Base-by-base conservation (phyloP, 306 rosid genomes). In the Vigna radiata region DNA sequence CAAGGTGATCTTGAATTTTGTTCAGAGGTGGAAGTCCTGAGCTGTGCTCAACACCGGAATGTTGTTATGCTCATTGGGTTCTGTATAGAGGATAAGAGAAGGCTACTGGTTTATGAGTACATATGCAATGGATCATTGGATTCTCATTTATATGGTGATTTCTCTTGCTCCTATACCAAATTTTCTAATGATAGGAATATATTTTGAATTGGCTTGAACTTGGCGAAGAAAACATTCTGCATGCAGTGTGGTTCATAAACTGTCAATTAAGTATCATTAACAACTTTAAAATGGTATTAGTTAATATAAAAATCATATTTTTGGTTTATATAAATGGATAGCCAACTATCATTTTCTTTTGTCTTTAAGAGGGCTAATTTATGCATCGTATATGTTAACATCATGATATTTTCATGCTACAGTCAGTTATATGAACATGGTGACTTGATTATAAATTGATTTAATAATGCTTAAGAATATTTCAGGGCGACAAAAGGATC, bases 21-120 rank as follows among this genome's bases (percentile, higher is more conserved):
- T 79, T 92, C 99, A 0, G 99, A 96, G 84, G 99, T 96, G 1
- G 99, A 96, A 92, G 99, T 96, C 73, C 84, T 96, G 47, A 96
- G 99, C 85, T 96, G 99, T 79, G 99, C 99, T 73, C 99, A 96
- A 78, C 99, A 96, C 68, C 88, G 99, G 58, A 96, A 96, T 75
- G 99, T 96, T 71, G 99, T 96, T 49, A 92, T 96, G 99, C 85
- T 96, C 83, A 92, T 92, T 69, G 99, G 99, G 3, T 96, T 92
- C 86, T 96, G 99, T 68, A 91, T 96, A 47, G 99, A 96, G 93
- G 96, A 96, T 81, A 92, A 83, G 78, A 85, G 98, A 88, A 87
- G 99, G 84, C 83, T 96, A 69, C 84, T 96, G 74, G 99, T 96
- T 81, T 96, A 96, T 49, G 99, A 96, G 79, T 96, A 89, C 76